Base-by-base conservation (phyloP, 352 stramenopile species). In the Pythium chondricola region DNA sequence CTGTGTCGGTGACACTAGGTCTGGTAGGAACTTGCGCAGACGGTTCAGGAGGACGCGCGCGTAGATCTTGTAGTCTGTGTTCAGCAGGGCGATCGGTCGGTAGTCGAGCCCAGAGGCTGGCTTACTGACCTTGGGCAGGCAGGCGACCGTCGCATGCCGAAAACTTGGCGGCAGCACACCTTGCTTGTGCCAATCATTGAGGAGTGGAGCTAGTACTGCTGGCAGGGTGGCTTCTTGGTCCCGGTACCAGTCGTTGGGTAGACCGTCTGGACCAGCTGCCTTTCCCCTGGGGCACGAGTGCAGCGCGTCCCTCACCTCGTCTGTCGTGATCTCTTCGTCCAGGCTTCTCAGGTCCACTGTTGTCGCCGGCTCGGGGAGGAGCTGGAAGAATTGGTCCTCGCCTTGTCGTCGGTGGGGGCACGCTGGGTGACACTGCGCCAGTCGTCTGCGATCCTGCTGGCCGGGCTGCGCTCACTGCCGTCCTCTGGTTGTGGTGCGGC, bases 11-110 rank as follows among this genome's bases (percentile, higher is more conserved):
- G 31, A 36, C 10, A 16, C 31, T 10, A 36, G 31, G 31, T 10
- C 10, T 36, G 31, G n/a, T 36, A 36, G 31, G n/a, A 10, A n/a
- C 31, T n/a, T n/a, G n/a, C n/a, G n/a, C n/a, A n/a, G n/a, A n/a
- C n/a, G n/a, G n/a, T n/a, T n/a, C n/a, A n/a, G n/a, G n/a, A n/a
- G n/a, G n/a, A n/a, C n/a, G n/a, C n/a, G 4, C 7, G 27, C 25
- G 30, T 35, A 55, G 30, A 56, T 44, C 48, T 56, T 56, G 48
- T 56, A 56, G 24, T 56, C 48, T 2, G n/a, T n/a, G n/a, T n/a
- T n/a, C n/a, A n/a, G n/a, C n/a, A n/a, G n/a, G n/a, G n/a, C n/a
- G n/a, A n/a, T 48, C 11, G 48, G 48, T 5, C 48, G 29, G 24
- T 36, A 56, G 20, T 56, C 48, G 29, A 49, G 30, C 4, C 48